A percentile compares a stretch with the other conserved stretches of the same genome.
Evolutionary conservation across 169 alveolate species (phyloP).

Genomic region (Plasmodium berghei): DNA sequence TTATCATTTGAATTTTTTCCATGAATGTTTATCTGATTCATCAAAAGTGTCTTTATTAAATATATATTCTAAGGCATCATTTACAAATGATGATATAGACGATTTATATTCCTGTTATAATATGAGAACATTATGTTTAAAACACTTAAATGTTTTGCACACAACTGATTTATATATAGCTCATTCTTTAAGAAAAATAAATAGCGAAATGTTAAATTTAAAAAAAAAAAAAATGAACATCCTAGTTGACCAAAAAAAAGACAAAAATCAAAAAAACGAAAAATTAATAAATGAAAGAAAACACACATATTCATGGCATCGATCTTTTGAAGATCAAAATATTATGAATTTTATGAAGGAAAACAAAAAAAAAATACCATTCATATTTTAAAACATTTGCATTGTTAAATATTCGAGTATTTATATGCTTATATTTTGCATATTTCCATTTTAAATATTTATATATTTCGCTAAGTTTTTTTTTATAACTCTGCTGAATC

Average conservation of each 20-base stretch:
- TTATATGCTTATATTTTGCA: background rate
- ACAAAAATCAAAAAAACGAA: slow-evolving; percentile 1
- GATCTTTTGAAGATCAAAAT: slow-evolving; percentile 57
- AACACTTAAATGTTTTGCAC: slow-evolving; percentile 25
- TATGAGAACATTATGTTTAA: slow-evolving; percentile 11
- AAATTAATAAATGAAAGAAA: slow-evolving; percentile 35
- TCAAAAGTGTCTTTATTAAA: slow-evolving; percentile 46
- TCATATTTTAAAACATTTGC: slow-evolving; percentile 16
- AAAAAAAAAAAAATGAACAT: slow-evolving; percentile 1
- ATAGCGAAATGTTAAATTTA: background rate
- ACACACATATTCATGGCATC: slow-evolving; percentile 58
- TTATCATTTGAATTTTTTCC: slow-evolving; percentile 17
- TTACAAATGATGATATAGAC: background rate
- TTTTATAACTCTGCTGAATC: too few species aligned
- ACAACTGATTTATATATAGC: slow-evolving; percentile 16
- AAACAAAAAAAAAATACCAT: slow-evolving; percentile 58
- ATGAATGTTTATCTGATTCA: slow-evolving; percentile 39
- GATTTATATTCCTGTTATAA: slow-evolving; percentile 15
- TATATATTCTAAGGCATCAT: slow-evolving; percentile 13
- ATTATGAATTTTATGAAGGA: slow-evolving; percentile 14
- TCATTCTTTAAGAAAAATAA: background rate
- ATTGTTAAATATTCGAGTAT: background rate
- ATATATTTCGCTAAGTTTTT: too few species aligned
- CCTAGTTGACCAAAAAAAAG: background rate
- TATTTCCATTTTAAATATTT: background rate